Conservation (phyloP, 805 yeast genomes). For the Saccharomycopsis amapae region DNA sequence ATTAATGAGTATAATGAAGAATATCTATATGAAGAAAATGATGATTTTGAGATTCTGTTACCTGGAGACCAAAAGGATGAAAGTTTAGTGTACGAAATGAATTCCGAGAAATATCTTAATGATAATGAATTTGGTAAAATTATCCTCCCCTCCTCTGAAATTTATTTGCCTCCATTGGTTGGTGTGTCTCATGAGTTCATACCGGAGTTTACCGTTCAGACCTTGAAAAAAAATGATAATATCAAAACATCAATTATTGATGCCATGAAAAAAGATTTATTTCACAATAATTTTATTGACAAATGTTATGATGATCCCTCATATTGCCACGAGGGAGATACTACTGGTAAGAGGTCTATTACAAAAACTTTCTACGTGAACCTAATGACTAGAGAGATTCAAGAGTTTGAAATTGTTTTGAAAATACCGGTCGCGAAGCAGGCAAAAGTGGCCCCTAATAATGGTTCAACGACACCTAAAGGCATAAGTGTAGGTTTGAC, state of each 20-base stretch:
- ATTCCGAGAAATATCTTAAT: slow-evolving; percentile 1
- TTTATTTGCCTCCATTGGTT: slow-evolving; percentile 20
- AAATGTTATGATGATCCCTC: slow-evolving; percentile 1
- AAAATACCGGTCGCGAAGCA: background rate
- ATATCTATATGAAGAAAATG: background rate
- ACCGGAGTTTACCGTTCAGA: slow-evolving; percentile 20
- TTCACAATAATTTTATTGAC: slow-evolving; percentile 20
- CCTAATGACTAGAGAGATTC: slow-evolving; percentile 15
- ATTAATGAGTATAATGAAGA: background rate
- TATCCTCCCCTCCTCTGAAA: slow-evolving; percentile 9
- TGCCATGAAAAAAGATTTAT: slow-evolving; percentile 20
- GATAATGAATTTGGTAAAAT: slow-evolving; percentile 6
- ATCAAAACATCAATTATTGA: slow-evolving; percentile 8
- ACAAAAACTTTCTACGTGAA: slow-evolving; percentile 17
- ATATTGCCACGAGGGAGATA: background rate
- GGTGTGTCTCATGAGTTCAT: slow-evolving; percentile 19
- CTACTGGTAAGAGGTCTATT: slow-evolving; percentile 3
- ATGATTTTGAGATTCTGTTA: background rate
- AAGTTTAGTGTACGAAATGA: background rate
- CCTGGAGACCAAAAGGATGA: background rate
- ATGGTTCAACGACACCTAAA: too few relatives aligned
- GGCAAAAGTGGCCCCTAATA: background rate
- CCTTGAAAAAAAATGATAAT: slow-evolving; percentile 12
- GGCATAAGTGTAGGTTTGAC: too few relatives aligned
- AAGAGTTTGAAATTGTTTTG: slow-evolving; percentile 15